Evolutionary conservation across 768 basidiomycete species (phyloP).

Genomic region (Wakefieldia striispora): DNA sequence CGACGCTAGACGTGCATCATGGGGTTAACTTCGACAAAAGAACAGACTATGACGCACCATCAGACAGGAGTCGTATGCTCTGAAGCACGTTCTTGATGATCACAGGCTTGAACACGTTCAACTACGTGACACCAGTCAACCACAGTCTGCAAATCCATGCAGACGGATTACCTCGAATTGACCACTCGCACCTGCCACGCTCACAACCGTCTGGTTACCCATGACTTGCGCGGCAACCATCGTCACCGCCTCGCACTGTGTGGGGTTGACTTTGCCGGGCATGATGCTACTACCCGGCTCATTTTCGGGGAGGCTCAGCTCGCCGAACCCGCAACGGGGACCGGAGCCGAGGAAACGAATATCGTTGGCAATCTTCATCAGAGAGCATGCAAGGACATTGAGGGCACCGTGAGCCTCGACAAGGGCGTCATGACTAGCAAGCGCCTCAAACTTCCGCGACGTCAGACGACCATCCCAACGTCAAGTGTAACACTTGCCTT

Average conservation of each 20-base stretch:
- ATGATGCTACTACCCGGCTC: conserved; percentile 99
- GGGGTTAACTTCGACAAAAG: neutral
- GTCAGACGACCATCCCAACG: conserved; percentile 4
- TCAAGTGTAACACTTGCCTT: conserved; percentile 54
- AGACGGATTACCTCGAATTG: conserved; percentile 84
- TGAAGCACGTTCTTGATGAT: conserved; percentile 98
- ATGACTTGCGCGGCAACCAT: conserved; percentile 99
- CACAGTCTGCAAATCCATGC: conserved; percentile 2
- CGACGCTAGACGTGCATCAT: conserved; percentile 47
- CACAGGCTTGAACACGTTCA: conserved; percentile 99
- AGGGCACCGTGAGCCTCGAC: conserved; percentile 97
- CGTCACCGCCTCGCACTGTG: conserved; percentile 97
- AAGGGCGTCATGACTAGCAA: conserved; percentile 97
- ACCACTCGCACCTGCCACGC: conserved; percentile 89
- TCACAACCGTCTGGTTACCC: conserved; percentile 93
- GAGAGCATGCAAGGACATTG: conserved; percentile 92
- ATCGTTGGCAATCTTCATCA: conserved; percentile 99
- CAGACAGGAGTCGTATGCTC: conserved; percentile 89
- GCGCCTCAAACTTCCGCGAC: conserved; percentile 80
- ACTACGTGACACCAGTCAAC: conserved; percentile 39
- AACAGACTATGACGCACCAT: conserved; percentile 53
- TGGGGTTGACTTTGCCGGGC: conserved; percentile 99
- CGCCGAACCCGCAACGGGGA: conserved; percentile 95
- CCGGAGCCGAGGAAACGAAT: conserved; percentile 97
- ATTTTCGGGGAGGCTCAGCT: conserved; percentile 93